phyloP scores from a whole-genome alignment of 371 early-diverging fungal species.

The Funneliformis caledonium region DNA sequence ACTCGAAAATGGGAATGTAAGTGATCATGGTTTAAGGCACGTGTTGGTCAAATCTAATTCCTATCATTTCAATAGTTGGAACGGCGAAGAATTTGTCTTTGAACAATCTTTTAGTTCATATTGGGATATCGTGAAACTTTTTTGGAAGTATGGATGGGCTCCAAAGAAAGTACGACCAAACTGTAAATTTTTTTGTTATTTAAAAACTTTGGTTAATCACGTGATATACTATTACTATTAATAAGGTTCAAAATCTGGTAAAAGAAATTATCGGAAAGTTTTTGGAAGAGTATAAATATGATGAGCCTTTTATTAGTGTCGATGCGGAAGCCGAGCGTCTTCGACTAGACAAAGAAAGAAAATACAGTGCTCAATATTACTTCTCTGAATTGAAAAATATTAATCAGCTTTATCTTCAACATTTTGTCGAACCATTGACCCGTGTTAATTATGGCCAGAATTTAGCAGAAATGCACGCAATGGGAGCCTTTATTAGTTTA shows the following conservation, averaged over 20 bases:
- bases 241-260: constrained; percentile 28
- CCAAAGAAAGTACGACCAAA: constrained; percentile 53
- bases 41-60: not conserved
- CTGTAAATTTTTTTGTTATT: not conserved
- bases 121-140: constrained; percentile 52
- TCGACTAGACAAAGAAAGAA: constrained; percentile 44
- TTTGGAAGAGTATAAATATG: constrained; percentile 43
- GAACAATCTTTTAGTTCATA: constrained; percentile 54
- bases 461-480: constrained; percentile 61
- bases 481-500: constrained; percentile 67
- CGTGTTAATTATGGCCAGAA: constrained; percentile 78
- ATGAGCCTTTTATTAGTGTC: constrained; percentile 43
- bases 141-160: constrained; percentile 58
- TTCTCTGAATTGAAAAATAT: constrained; percentile 49
- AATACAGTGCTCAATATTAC: constrained; percentile 51
- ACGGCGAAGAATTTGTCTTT: constrained; percentile 44
- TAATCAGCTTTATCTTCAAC: constrained; percentile 47
- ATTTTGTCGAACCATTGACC: constrained; percentile 63
- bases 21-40: not conserved
- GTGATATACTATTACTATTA: constrained; percentile 17
- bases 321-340: constrained; percentile 43
- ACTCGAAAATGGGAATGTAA: constrained; percentile 14
- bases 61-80: constrained; percentile 13
- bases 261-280: constrained; percentile 40
- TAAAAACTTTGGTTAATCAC: not conserved